Base-by-base conservation (phyloP, 1,284 basidiomycete genomes). In the Tilletiopsis washingtonensis region DNA sequence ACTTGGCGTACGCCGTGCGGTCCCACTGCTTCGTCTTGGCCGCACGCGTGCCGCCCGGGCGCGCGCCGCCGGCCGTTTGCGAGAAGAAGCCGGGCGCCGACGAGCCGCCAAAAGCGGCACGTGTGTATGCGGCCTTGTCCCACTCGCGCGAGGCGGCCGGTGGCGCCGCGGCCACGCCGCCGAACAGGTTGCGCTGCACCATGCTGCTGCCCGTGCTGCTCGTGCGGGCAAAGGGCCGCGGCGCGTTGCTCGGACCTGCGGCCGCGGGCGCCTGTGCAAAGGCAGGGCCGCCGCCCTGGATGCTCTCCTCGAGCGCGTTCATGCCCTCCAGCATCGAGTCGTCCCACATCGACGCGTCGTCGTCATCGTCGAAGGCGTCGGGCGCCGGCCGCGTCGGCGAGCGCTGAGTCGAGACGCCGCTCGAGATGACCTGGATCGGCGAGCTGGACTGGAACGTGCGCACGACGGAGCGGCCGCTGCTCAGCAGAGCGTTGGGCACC, bases 11-110 rank as follows among this genome's bases (percentile, higher is more conserved):
- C 2, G 56, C 58, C 17, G 56, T 53, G 3, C 58, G 47, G 23
- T 61, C 56, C 61, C 61, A 63, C n/a, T 48, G 53, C 40, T 63
- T 63, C 2, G 55, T 56, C 7, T 24, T 32, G 6, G 9, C 7
- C 23, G 25, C 37, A 7, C 6, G 5, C 21, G 20, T 6, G n/a
- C 27, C 23, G 17, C 21, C 17, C 20, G n/a, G 15, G 19, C 45
- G 47, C 24, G 45, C 23, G 12, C 43, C 44, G 15, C 47, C 37
- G 4, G 51, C 52, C 4, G 49, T 41, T 40, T 52, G 59, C 4
- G 57, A 64, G 36, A 37, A 11, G 36, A 37, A n/a, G 1, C 45
- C 36, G 11, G 12, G 14, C 2, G 24, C 15, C 6, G 39, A 40
- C 9, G 39, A 19, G 5, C 39, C 6, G 24, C 15, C 39, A 40